phyloP scores from a whole-genome alignment of 148 eudicot species.

The Chenopodium berlandieri region DNA sequence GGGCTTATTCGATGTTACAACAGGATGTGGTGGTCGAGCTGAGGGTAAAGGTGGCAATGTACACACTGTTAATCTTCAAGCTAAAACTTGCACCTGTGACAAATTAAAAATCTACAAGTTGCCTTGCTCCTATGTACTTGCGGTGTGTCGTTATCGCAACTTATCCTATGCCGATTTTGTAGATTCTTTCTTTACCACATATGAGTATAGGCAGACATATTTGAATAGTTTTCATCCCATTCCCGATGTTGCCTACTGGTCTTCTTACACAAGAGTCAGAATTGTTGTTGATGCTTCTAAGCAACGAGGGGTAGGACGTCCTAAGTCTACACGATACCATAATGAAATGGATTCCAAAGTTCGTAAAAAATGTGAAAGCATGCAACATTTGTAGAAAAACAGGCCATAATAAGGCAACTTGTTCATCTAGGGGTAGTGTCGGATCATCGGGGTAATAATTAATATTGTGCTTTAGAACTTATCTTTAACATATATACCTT shows the following conservation, averaged over 20 bases:
- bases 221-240: not conserved
- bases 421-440: not conserved
- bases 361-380: not conserved
- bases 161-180: not conserved
- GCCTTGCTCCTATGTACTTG: not conserved
- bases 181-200: not conserved
- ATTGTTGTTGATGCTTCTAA: not conserved
- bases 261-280: not conserved
- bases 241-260: not conserved
- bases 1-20: not conserved
- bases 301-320: not conserved
- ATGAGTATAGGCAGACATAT: not conserved
- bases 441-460: too few relatives aligned
- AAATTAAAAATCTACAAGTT: constrained; percentile 4
- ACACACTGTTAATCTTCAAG: not conserved
- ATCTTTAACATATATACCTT: too few relatives aligned
- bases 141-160: not conserved
- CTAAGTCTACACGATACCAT: not conserved
- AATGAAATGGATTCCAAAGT: not conserved
- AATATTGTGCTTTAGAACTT: too few relatives aligned
- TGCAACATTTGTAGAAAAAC: not conserved
- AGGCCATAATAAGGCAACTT: not conserved
- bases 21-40: not conserved
- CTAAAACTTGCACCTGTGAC: not conserved
- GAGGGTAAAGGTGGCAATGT: not conserved